phyloP scores from a whole-genome alignment of 352 stramenopile species.

The Thalassiosira hispida region DNA sequence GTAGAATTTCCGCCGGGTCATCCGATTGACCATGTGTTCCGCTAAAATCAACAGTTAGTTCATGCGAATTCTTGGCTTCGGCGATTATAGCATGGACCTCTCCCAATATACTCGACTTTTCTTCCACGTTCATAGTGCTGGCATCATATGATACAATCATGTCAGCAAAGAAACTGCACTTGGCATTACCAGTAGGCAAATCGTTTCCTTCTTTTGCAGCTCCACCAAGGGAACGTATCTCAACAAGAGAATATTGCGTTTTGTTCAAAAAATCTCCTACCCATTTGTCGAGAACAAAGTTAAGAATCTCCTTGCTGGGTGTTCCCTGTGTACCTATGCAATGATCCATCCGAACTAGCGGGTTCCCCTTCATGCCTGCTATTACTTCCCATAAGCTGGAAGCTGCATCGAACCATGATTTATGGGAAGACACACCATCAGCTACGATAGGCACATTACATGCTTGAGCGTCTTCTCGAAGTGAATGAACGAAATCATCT shows the following conservation, averaged over 20 bases:
- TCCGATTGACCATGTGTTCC: slow-evolving; percentile 33
- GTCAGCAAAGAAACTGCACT: slow-evolving; percentile 24
- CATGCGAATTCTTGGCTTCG: slow-evolving; percentile 7
- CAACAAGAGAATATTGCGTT: slow-evolving; percentile 15
- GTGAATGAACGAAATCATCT: slow-evolving; percentile 10
- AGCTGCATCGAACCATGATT: slow-evolving; percentile 33
- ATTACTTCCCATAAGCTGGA: slow-evolving; percentile 32
- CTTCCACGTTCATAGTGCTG: slow-evolving; percentile 5
- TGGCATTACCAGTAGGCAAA: slow-evolving; percentile 27
- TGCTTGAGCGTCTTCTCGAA: slow-evolving; percentile 18
- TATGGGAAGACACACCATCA: slow-evolving; percentile 23
- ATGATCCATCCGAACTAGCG: slow-evolving; percentile 33
- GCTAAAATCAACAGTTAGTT: slow-evolving; percentile 30
- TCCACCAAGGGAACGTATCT: slow-evolving; percentile 31
- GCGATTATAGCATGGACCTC: slow-evolving; percentile 23
- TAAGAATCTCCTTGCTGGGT: slow-evolving; percentile 22
- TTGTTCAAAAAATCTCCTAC: slow-evolving; percentile 25
- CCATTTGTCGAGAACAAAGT: slow-evolving; percentile 27
- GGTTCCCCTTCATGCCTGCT: slow-evolving; percentile 27
- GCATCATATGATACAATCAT: slow-evolving; percentile 39
- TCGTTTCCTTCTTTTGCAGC: not conserved
- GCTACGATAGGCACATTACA: slow-evolving; percentile 28
- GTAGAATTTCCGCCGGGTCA: slow-evolving; percentile 7
- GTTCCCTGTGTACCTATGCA: slow-evolving; percentile 25
- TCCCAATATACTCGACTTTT: slow-evolving; percentile 16